These are phyloP conservation scores for Acanthamoeba triangularis DNA, from an alignment of 208 protist genomes.

Conservation along the genomic window DNA sequence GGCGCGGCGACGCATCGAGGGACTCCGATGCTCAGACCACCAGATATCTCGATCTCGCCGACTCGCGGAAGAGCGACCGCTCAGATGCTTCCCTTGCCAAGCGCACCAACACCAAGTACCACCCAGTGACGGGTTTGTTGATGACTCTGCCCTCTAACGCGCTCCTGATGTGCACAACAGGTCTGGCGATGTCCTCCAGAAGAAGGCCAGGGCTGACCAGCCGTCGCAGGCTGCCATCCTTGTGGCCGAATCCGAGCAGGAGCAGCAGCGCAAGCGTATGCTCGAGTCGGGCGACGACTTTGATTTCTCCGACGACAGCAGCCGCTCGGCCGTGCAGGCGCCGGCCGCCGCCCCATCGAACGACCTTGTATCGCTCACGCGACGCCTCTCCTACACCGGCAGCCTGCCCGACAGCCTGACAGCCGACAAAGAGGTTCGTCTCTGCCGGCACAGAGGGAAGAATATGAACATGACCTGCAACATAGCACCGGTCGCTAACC, in stretches of 20 bases:
- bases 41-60: constrained; percentile 34
- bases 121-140: neutral
- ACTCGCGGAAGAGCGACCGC: neutral
- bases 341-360: neutral
- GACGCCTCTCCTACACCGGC: constrained; percentile 51
- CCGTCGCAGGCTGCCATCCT: constrained; percentile 2
- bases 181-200: neutral
- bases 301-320: neutral
- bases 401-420: constrained; percentile 33
- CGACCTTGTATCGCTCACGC: constrained; percentile 36
- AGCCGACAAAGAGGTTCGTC: neutral
- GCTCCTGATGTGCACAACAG: neutral
- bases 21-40: neutral
- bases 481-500: too few relatives aligned
- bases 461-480: too few relatives aligned
- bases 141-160: neutral
- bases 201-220: neutral
- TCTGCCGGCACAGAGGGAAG: too few relatives aligned
- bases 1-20: neutral
- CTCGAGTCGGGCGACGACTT: constrained; percentile 33
- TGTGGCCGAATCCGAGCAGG: neutral
- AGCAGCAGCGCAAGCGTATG: neutral
- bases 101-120: constrained; percentile 25
- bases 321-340: neutral
- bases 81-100: neutral